Base-by-base conservation (phyloP, 306 rosid genomes). In the Pyrus communis region DNA sequence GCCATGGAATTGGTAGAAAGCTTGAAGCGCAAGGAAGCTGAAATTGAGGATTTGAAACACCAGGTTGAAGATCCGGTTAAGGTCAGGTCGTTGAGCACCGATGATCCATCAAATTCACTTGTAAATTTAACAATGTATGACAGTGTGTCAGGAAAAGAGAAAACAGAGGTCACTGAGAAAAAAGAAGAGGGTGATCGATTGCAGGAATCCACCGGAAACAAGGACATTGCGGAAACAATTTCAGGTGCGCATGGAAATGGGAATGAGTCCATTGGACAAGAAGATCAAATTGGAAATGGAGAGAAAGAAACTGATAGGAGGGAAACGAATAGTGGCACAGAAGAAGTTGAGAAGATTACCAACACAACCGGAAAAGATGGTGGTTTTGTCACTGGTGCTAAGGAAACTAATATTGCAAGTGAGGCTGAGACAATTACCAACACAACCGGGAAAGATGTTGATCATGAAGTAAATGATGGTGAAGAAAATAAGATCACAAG, bases 1-100 rank as follows among this genome's bases (percentile, higher is more conserved):
- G 45, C 82, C 71, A 21, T 52, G 67, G 82, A 85, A 33, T 76
- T 88, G 31, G 72, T 77, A 59, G 87, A 87, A 70, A 81, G 82
- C 74, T 81, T 88, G 69, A 81, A 82, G 85, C 86, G 75, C 13
- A 95, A 88, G 89, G 92, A 92, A 81, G 92, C 84, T 70, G 86
- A 90, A 80, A 83, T 87, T 28, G 81, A 85, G 81, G 86, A 79
- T 65, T 78, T 93, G 85, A 88, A 88, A 84, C 82, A 59, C 42
- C 87, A 71, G 45, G 84, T 85, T 67, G 78, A 83, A 23, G 49
- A 63, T 82, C 78, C 82, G 14, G 75, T 74, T 18, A 86, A 82
- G 77, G 80, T 38, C 31, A 45, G 45, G 77, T 62, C 71, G 11
- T 70, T 27, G 12, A 77, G 84, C 66, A 73, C 77, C 3, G 76